phyloP scores from a whole-genome alignment of 768 basidiomycete species.

The Crucibulum laeve region DNA sequence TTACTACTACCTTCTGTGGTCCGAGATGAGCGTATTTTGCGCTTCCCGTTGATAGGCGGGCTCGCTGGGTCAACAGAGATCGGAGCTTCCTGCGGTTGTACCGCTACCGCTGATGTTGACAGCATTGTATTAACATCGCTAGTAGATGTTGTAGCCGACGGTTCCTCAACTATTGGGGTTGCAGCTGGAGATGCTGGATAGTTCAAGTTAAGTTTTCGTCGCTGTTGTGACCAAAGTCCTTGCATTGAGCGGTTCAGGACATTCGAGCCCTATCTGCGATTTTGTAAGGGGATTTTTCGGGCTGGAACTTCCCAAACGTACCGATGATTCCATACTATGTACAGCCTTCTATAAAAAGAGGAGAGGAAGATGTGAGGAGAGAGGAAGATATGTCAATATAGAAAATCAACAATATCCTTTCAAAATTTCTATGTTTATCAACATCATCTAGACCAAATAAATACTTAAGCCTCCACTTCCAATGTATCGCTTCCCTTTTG shows the following conservation, averaged over 20 bases:
- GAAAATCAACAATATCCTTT: neutral
- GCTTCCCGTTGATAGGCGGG: constrained; percentile 36
- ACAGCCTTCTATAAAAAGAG: neutral
- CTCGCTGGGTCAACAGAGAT: neutral
- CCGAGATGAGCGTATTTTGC: constrained; percentile 57
- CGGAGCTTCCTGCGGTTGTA: neutral
- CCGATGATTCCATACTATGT: neutral
- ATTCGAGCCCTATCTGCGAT: constrained; percentile 67
- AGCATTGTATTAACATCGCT: constrained; percentile 6
- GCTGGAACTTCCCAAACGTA: neutral
- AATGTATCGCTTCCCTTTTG: too few species aligned
- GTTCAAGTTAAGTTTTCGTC: constrained; percentile 68
- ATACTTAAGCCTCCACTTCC: too few species aligned
- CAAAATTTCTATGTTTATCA: neutral
- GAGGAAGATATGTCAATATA: neutral
- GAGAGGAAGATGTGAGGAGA: neutral
- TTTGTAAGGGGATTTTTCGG: constrained; percentile 20
- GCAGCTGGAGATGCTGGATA: constrained; percentile 22
- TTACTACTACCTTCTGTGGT: constrained; percentile 53
- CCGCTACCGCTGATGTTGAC: constrained; percentile 24
- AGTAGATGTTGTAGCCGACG: constrained; percentile 9
- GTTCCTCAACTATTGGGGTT: constrained; percentile 17
- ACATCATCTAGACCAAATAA: neutral
- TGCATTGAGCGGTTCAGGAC: constrained; percentile 76
- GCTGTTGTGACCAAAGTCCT: constrained; percentile 71